A percentile compares a stretch with the other conserved stretches of the same genome.
These are phyloP conservation scores for Plasmopara muralis DNA, from an alignment of 352 stramenopile genomes.

Conservation along the genomic window DNA sequence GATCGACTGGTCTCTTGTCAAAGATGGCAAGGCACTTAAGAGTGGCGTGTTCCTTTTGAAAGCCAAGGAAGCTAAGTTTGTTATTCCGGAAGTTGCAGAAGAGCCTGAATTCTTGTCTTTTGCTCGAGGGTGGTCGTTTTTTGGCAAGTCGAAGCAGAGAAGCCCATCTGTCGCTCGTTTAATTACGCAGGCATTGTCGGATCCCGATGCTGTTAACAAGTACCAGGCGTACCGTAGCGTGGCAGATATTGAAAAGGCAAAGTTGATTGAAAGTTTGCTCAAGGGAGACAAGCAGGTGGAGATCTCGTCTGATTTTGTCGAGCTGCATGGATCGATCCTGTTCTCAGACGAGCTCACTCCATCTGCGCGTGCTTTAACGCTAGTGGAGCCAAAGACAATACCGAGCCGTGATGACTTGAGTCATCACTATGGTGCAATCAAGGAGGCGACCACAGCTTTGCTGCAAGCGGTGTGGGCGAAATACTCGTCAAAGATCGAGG, in stretches of 20 bases:
- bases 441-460: constrained; percentile 55
- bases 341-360: constrained; percentile 63
- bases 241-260: constrained; percentile 59
- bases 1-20: constrained; percentile 69
- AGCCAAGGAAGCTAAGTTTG: constrained; percentile 45
- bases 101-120: constrained; percentile 71
- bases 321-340: constrained; percentile 59
- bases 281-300: constrained; percentile 38
- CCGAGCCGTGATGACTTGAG: constrained; percentile 53
- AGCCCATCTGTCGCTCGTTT: constrained; percentile 41
- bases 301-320: constrained; percentile 53
- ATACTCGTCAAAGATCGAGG: constrained; percentile 54
- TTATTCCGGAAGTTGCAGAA: constrained; percentile 39
- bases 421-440: constrained; percentile 62
- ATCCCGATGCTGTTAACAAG: constrained; percentile 72
- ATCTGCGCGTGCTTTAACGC: constrained; percentile 51
- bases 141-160: constrained; percentile 62
- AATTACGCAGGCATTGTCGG: constrained; percentile 57
- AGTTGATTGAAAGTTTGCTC: constrained; percentile 56
- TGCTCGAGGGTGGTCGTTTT: constrained; percentile 72
- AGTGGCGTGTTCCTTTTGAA: constrained; percentile 58
- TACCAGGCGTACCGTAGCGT: constrained; percentile 69
- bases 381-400: constrained; percentile 53
- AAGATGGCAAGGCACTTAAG: constrained; percentile 51
- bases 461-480: constrained; percentile 65